A percentile compares a stretch with the other conserved stretches of the same genome.
phyloP scores from a whole-genome alignment of 352 stramenopile species.

The Globisporangium nunn region DNA sequence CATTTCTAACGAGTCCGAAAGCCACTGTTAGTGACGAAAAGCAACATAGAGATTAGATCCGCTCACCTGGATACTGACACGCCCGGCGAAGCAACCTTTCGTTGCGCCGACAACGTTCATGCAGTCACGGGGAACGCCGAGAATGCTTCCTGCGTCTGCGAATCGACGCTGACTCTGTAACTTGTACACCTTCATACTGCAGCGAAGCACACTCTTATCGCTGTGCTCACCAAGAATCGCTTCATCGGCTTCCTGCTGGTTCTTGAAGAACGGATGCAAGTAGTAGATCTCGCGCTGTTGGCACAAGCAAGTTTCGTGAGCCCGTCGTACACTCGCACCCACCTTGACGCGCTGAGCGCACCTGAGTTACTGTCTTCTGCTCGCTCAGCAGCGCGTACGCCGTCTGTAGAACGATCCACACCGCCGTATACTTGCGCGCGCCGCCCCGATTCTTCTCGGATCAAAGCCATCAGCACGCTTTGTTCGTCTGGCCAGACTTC shows the following conservation, averaged over 20 bases:
- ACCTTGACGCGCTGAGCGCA: conserved; percentile 6
- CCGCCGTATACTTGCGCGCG: conserved; percentile 73
- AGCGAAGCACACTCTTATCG: background rate
- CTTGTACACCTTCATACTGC: background rate
- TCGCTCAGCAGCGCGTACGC: conserved; percentile 59
- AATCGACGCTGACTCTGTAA: background rate
- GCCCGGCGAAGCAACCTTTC: conserved; percentile 67
- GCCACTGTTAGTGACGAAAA: background rate
- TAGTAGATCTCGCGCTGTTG: conserved; percentile 79
- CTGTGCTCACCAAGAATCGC: conserved; percentile 56
- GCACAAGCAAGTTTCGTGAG: background rate
- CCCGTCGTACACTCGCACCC: too few species aligned
- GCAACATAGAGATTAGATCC: background rate
- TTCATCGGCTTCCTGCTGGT: conserved; percentile 74
- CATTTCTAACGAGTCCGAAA: conserved; percentile 23
- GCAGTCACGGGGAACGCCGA: conserved; percentile 53
- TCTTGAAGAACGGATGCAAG: conserved; percentile 77
- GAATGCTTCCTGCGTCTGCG: conserved; percentile 62
- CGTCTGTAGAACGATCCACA: conserved; percentile 80
- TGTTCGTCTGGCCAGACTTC: background rate
- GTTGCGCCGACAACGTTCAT: conserved; percentile 83
- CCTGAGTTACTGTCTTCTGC: conserved; percentile 80
- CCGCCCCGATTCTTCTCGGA: conserved; percentile 34
- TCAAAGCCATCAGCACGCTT: background rate
- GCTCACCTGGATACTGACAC: conserved; percentile 42